These are phyloP conservation scores for Aspergillus bertholletiae DNA, from an alignment of 495 filamentous ascomycete species.

Conservation along the genomic window DNA sequence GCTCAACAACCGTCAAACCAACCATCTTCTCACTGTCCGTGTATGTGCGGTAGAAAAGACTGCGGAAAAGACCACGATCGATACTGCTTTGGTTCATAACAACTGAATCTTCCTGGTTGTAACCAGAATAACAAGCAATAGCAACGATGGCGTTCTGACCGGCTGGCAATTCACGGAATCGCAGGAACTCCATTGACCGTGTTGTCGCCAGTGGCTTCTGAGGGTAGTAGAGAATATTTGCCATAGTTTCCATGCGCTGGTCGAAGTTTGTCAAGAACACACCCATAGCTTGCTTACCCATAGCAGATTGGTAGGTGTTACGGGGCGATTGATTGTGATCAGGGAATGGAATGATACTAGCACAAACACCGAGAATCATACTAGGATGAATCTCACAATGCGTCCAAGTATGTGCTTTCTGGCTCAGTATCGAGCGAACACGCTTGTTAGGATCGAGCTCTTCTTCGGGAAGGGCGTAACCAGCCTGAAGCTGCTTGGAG, in stretches of 20 bases:
- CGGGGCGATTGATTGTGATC: constrained; percentile 98
- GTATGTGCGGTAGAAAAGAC: constrained; percentile 96
- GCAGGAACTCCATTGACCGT: constrained; percentile 96
- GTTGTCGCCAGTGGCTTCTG: constrained; percentile 97
- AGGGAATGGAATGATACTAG: constrained; percentile 98
- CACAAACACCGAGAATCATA: constrained; percentile 97
- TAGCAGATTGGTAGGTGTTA: constrained; percentile 99
- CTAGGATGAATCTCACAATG: constrained; percentile 99
- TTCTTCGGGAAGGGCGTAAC: constrained; percentile 58
- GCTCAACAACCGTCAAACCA: constrained; percentile 82
- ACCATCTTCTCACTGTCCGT: constrained; percentile 93
- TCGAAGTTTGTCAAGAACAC: constrained; percentile 95
- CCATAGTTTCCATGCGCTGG: constrained; percentile 98
- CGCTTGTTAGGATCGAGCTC: constrained; percentile 69
- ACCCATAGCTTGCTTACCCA: constrained; percentile 99
- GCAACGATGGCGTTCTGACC: constrained; percentile 99
- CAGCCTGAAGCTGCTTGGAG: constrained; percentile 59
- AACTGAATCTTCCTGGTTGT: constrained; percentile 99
- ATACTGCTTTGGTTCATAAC: constrained; percentile 99
- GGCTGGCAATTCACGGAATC: constrained; percentile 93
- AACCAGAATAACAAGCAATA: constrained; percentile 96
- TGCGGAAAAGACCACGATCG: constrained; percentile 93
- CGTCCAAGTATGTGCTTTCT: constrained; percentile 82
- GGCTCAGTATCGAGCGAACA: constrained; percentile 78
- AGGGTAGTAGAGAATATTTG: constrained; percentile 97